Evolutionary conservation across 139 green algal genomes (phyloP).

Genomic region (Pleodorina starrii): DNA sequence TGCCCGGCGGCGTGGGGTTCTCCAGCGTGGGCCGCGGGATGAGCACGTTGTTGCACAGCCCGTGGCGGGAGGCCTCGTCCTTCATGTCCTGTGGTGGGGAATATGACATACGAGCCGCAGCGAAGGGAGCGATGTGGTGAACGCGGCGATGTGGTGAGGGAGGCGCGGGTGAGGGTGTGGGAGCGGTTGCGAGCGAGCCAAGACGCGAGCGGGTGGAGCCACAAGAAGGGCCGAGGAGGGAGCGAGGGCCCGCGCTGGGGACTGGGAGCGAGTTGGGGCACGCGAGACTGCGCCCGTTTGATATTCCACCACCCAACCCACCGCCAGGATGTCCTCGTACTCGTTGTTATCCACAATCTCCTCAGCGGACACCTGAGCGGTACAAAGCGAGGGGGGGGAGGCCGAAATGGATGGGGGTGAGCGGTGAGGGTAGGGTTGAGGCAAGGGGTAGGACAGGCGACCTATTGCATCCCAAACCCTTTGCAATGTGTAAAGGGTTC

Average conservation of each 20-base stretch:
- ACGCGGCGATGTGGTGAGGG: not conserved
- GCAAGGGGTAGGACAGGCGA: not conserved
- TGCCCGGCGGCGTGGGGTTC: constrained; percentile 66
- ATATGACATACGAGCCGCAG: no score
- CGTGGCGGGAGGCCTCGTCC: constrained; percentile 73
- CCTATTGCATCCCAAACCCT: not conserved
- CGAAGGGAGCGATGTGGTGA: not conserved
- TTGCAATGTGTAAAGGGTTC: not conserved
- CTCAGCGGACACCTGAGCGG: constrained; percentile 62
- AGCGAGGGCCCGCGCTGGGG: no score
- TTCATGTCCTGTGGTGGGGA: constrained; percentile 71
- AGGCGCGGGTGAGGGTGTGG: not conserved
- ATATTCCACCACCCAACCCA: constrained; percentile 56
- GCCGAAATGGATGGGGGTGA: no score
- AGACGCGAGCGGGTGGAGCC: not conserved
- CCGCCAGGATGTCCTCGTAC: constrained; percentile 95
- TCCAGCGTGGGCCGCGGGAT: constrained; percentile 79
- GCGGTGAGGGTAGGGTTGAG: not conserved
- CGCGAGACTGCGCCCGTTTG: no score
- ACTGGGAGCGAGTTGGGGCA: no score
- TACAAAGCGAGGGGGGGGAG: not conserved
- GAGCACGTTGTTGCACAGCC: constrained; percentile 66
- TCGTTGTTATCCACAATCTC: constrained; percentile 92
- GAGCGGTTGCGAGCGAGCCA: not conserved
- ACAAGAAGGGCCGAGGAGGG: no score